Conservation (phyloP, 805 yeast genomes). For the Cyberlindnera petersonii region DNA sequence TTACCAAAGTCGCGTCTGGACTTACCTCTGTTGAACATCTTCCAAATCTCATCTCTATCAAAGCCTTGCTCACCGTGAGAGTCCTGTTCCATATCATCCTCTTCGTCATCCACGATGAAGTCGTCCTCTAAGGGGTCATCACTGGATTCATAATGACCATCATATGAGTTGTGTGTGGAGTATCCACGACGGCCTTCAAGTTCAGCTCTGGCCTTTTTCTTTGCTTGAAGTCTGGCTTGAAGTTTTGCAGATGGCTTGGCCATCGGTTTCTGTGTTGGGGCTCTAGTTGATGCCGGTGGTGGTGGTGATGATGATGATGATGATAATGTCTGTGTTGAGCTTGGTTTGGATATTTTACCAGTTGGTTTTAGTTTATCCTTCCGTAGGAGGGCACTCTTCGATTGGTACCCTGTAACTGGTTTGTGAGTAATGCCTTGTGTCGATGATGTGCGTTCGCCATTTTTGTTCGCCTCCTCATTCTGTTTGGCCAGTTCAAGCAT, state of each 20-base stretch:
- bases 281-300: not conserved
- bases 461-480: slow-evolving; percentile 29
- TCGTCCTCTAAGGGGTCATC: slow-evolving; percentile 37
- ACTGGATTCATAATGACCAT: slow-evolving; percentile 46
- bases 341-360: too few relatives aligned
- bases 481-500: slow-evolving; percentile 54
- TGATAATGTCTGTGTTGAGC: not conserved
- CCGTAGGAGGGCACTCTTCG: slow-evolving; percentile 9
- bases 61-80: slow-evolving; percentile 44
- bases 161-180: too few relatives aligned
- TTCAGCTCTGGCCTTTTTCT: slow-evolving; percentile 25
- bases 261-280: slow-evolving; percentile 24
- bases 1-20: slow-evolving; percentile 42
- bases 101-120: slow-evolving; percentile 51
- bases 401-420: slow-evolving; percentile 8
- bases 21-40: slow-evolving; percentile 67
- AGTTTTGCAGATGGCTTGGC: slow-evolving; percentile 59
- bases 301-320: not conserved
- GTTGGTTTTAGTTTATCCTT: slow-evolving; percentile 12
- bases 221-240: slow-evolving; percentile 40
- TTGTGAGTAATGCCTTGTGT: slow-evolving; percentile 7
- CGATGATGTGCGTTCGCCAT: too few relatives aligned
- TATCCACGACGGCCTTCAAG: slow-evolving; percentile 5
- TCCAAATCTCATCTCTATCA: slow-evolving; percentile 87
- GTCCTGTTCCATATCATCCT: slow-evolving; percentile 11